phyloP scores from a whole-genome alignment of 2,329 filamentous ascomycete species.

The Ceratocystis papillata region DNA sequence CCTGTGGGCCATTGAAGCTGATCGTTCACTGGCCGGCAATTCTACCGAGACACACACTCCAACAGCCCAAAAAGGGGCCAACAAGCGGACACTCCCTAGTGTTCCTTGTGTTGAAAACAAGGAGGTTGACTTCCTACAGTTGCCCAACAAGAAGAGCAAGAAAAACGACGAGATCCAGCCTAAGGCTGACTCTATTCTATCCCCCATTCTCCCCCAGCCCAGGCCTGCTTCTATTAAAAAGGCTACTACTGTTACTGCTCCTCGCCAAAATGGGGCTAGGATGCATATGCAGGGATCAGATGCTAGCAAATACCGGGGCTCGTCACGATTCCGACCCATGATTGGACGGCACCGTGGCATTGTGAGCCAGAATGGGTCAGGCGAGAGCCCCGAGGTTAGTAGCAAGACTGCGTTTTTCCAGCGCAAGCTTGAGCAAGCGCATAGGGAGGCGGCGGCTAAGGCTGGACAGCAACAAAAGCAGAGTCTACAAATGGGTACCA shows the following conservation, averaged over 20 bases:
- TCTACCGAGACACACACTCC: constrained; percentile 16
- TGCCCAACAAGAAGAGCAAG: constrained; percentile 27
- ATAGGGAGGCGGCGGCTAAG: background rate
- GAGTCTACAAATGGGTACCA: background rate
- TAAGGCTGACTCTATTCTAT: background rate
- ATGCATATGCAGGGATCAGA: constrained; percentile 16
- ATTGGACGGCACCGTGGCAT: constrained; percentile 18
- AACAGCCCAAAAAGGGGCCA: constrained; percentile 26
- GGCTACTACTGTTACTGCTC: background rate
- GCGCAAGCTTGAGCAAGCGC: constrained; percentile 18
- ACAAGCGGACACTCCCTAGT: constrained; percentile 14
- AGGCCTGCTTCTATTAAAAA: background rate
- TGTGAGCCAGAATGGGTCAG: constrained; percentile 18
- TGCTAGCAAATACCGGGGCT: constrained; percentile 16
- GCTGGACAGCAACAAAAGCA: constrained; percentile 1
- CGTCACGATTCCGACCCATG: constrained; percentile 11
- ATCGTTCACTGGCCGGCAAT: constrained; percentile 36
- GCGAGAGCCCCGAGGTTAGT: constrained; percentile 14
- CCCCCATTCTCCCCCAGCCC: background rate
- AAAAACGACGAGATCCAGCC: background rate
- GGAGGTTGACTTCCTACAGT: constrained; percentile 25
- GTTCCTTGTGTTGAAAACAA: background rate
- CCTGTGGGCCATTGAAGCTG: constrained; percentile 49
- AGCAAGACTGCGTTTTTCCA: constrained; percentile 23
- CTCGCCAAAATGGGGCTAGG: constrained; percentile 17